Base-by-base conservation (phyloP, 2,329 filamentous ascomycete genomes). In the Pyrenophora tritici-repentis region DNA sequence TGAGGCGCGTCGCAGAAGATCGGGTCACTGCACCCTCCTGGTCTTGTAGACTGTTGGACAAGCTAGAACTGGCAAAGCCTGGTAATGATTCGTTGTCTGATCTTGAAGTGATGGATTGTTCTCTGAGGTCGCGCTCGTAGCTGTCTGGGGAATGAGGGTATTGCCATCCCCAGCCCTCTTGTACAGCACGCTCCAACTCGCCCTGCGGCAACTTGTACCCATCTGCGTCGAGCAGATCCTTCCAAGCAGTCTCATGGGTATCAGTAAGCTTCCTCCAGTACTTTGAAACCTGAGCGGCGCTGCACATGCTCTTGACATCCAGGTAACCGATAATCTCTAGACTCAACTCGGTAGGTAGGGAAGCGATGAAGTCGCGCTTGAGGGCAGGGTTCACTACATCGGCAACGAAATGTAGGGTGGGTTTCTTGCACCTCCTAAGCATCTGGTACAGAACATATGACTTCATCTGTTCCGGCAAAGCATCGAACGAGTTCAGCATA, bases 81-180 rank as follows among this genome's bases (percentile, higher is more conserved):
- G 59, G 50, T 18, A 63, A 64, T 31, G 44, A 51, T 49, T 73
- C 79, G n/a, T 66, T 72, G 37, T 81, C 78, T 3, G 69, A 73
- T 47, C 71, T 73, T 3, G 68, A 61, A 7, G 42, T 42, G n/a
- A 59, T 37, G 12, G 54, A 55, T 14, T 82, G 72, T 47, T 85
- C 81, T 3, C 89, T 90, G 41, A 97, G 75, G 68, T 99, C 92
- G 50, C 84, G 82, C 73, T 99, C 94, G 47, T 83, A 90, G 18
- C 89, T 90, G 45, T 89, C 83, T 3, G 81, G 74, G 0, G 88
- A 89, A 47, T 85, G 83, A 0, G 92, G 90, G 68, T 93, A 90
- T 71, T 99, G 94, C 91, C 94, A 99, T 12, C 92, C 94, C 94
- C 94, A 99, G 12, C 94, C 94, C 77, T 97, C 90, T 35, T 81